A percentile compares a stretch with the other conserved stretches of the same genome.
Evolutionary conservation across 192 early-diverging fungal species (phyloP).

Genomic region (Allomyces macrogynus): DNA sequence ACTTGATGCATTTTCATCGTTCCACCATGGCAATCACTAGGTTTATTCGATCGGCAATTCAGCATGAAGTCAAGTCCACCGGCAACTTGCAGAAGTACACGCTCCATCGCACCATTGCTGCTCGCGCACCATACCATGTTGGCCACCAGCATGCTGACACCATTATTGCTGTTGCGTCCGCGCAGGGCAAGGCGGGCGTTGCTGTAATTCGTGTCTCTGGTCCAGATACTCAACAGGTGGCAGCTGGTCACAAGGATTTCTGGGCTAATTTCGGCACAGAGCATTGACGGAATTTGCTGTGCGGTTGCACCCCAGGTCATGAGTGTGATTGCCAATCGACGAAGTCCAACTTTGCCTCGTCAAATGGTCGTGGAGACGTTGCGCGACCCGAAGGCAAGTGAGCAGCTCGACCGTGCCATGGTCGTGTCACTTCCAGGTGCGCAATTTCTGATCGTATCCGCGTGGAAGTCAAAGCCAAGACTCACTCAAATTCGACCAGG

Average conservation of each 20-base stretch:
- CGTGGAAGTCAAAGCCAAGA: too few species aligned
- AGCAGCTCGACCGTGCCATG: neutral
- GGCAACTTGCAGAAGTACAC: too few species aligned
- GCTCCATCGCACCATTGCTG: too few species aligned
- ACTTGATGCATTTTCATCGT: too few species aligned
- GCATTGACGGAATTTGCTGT: too few species aligned
- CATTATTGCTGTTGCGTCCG: constrained; percentile 52
- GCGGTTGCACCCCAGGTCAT: neutral
- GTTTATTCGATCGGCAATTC: too few species aligned
- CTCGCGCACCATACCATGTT: too few species aligned
- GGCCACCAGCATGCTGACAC: constrained; percentile 16
- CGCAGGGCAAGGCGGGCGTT: constrained; percentile 53
- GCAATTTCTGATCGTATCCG: neutral
- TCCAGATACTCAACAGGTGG: constrained; percentile 22
- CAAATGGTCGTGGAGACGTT: neutral
- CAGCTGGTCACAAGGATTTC: neutral
- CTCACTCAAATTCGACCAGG: too few species aligned
- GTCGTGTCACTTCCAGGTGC: neutral
- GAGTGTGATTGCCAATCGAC: neutral
- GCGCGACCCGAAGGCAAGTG: neutral
- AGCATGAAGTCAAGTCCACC: too few species aligned
- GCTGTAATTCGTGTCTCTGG: constrained; percentile 59
- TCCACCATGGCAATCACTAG: too few species aligned
- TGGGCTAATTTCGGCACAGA: neutral
- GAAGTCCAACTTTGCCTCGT: neutral